A percentile compares a stretch with the other conserved stretches of the same genome.
phyloP scores from a whole-genome alignment of 2,329 filamentous ascomycete species.

The Neoascochyta sp. region DNA sequence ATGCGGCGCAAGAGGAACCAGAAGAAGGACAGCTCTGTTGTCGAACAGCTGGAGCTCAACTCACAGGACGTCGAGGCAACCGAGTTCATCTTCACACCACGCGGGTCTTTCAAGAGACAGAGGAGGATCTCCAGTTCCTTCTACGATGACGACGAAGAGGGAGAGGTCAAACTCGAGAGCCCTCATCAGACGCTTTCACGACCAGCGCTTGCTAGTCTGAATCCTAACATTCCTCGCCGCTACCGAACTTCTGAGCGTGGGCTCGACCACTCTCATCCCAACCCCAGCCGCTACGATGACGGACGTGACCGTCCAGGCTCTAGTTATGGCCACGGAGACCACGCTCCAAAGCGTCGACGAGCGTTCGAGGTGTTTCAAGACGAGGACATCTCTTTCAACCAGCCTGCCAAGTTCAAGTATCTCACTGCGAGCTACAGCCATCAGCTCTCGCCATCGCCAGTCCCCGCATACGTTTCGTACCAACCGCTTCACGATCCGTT shows the following conservation, averaged over 20 bases:
- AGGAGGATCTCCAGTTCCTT: constrained; percentile 46
- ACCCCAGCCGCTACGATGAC: constrained; percentile 29
- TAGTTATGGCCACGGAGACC: constrained; percentile 23
- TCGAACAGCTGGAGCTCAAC: constrained; percentile 61
- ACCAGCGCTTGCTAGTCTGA: constrained; percentile 29
- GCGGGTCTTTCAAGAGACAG: constrained; percentile 42
- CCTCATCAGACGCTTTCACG: constrained; percentile 25
- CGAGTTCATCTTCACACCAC: constrained; percentile 60
- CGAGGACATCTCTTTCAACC: constrained; percentile 32
- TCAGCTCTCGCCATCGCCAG: constrained; percentile 23
- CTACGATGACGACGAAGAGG: constrained; percentile 39
- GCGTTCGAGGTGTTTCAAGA: constrained; percentile 44
- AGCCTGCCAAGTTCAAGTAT: constrained; percentile 32
- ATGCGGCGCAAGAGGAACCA: constrained; percentile 75
- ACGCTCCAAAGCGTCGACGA: constrained; percentile 33
- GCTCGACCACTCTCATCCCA: constrained; percentile 14
- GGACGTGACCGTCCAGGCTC: constrained; percentile 31
- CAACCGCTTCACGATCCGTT: constrained; percentile 28
- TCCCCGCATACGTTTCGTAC: constrained; percentile 23
- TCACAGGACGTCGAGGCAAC: constrained; percentile 61
- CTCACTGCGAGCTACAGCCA: constrained; percentile 33
- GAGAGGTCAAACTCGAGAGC: constrained; percentile 36
- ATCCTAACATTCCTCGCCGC: constrained; percentile 30
- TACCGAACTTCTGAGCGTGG: constrained; percentile 27
- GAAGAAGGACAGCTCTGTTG: constrained; percentile 69